Base-by-base conservation (phyloP, 352 stramenopile species). In the Globisporangium rhizosaccharum region DNA sequence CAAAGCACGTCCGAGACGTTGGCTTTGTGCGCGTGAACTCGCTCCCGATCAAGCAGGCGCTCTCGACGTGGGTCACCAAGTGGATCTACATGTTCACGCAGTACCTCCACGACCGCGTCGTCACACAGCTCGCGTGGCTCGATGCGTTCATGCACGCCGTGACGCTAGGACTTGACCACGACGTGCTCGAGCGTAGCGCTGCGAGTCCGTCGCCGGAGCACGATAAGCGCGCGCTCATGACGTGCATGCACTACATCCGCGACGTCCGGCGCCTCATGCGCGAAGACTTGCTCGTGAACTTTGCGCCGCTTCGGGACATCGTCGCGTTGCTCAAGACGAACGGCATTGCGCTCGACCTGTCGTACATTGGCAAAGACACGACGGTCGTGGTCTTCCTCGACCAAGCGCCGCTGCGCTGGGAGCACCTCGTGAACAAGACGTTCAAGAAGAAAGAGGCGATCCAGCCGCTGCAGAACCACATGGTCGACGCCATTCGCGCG, bases 31-130 rank as follows among this genome's bases (percentile, higher is more conserved):
- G 87, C 20, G 83, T 98, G 1, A 97, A 98, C 59, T 87, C 88
- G 11, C 80, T 97, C 45, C 92, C 91, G n/a, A 96, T 98, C 62
- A 97, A 98, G 64, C 92, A 98, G 53, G 90, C 92, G 18, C 73
- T 98, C 30, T 88, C 80, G 2, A 97, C 92, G 14, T 98, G 91
- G 88, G 89, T 97, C 1, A 97, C 91, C 7, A 98, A 98, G 53
- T 98, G 93, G 93, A 92, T 97, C 37, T 97, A 97, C 58, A 74
- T 96, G 36, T 98, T 97, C 60, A 97, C 91, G 5, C 86, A 97
- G 59, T 97, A 94, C 62, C 68, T 98, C 0, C 89, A 98, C 54
- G 82, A 97, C 50, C 78, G 90, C 46, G 85, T 98, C 2, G 75
- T 92, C 26, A 85, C 80, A 48, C 78, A 92, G 26, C 73, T 98